phyloP scores from a whole-genome alignment of 1,284 basidiomycete genomes.

The Austroboletus rostrupii region DNA sequence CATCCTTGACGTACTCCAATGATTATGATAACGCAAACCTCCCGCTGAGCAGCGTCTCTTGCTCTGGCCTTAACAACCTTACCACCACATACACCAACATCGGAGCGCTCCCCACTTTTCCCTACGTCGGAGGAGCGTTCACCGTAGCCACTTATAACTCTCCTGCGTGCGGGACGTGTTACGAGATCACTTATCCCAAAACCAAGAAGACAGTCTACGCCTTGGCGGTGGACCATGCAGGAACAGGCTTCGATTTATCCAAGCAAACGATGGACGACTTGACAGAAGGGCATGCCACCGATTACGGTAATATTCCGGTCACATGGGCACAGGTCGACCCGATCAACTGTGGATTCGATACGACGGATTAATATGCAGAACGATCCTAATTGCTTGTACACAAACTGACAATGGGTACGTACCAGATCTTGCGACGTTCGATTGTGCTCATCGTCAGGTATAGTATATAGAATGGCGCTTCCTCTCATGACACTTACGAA shows the following conservation, averaged over 20 bases:
- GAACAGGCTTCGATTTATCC: slow-evolving; percentile 34
- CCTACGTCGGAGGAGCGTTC: slow-evolving; percentile 42
- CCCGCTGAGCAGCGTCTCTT: slow-evolving; percentile 40
- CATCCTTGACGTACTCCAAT: not conserved
- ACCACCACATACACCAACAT: slow-evolving; percentile 39
- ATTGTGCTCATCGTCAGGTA: no score
- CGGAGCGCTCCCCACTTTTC: slow-evolving; percentile 39
- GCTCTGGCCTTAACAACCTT: slow-evolving; percentile 48
- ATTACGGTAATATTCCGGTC: not conserved
- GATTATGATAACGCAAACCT: not conserved
- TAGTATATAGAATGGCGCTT: no score
- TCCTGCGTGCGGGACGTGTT: not conserved
- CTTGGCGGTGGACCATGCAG: slow-evolving; percentile 29
- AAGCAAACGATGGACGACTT: slow-evolving; percentile 43
- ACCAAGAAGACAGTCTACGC: not conserved
- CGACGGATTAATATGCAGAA: no score
- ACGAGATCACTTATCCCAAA: not conserved
- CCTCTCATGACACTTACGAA: no score
- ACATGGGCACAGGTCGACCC: not conserved
- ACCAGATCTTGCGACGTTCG: no score
- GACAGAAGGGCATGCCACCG: slow-evolving; percentile 22
- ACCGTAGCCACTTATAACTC: slow-evolving; percentile 17
- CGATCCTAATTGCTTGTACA: no score
- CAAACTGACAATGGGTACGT: no score
- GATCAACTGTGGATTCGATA: not conserved